Percentiles rank a stretch among this genome's conserved stretches.
Evolutionary conservation across 345 rosid genomes (phyloP).

Genomic region (Heritiera littoralis): DNA sequence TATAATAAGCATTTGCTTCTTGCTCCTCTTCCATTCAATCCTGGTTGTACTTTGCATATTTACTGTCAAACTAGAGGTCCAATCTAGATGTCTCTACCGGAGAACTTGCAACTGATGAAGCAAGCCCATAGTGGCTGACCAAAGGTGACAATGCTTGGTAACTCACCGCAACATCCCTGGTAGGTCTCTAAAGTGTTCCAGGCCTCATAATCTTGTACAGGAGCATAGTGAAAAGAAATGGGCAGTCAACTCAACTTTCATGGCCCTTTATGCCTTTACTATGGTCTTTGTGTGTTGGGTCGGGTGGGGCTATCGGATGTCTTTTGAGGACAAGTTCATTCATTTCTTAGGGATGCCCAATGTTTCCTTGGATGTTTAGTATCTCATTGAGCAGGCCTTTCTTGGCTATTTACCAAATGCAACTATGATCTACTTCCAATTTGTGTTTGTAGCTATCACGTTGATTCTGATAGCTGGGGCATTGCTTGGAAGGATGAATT

Average conservation of each 20-base stretch:
- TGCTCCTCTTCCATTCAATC: not conserved
- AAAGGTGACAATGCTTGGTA: constrained; percentile 79
- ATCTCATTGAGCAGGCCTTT: constrained; percentile 33
- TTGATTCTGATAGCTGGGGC: constrained; percentile 61
- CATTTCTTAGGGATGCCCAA: constrained; percentile 49
- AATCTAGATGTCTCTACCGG: constrained; percentile 31
- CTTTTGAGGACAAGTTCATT: constrained; percentile 44
- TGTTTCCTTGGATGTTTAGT: constrained; percentile 43
- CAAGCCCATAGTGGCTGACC: constrained; percentile 57
- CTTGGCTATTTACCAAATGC: constrained; percentile 44
- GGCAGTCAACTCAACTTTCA: constrained; percentile 75
- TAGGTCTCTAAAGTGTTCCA: constrained; percentile 66
- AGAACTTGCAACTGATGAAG: constrained; percentile 37
- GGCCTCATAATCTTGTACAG: constrained; percentile 69
- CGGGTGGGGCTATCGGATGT: constrained; percentile 61
- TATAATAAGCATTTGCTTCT: not conserved
- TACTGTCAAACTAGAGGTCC: no score
- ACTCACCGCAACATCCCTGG: constrained; percentile 61
- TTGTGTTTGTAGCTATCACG: constrained; percentile 62
- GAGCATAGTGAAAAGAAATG: constrained; percentile 79
- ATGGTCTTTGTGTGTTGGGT: constrained; percentile 68
- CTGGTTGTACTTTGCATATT: not conserved
- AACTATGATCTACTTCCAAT: constrained; percentile 66
- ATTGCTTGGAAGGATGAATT: constrained; percentile 69
- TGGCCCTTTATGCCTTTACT: constrained; percentile 72